Percentiles rank a stretch among this genome's conserved stretches.
phyloP scores from a whole-genome alignment of 2,329 filamentous ascomycete species.

The Nothophaeocryptopus gaeumannii region DNA sequence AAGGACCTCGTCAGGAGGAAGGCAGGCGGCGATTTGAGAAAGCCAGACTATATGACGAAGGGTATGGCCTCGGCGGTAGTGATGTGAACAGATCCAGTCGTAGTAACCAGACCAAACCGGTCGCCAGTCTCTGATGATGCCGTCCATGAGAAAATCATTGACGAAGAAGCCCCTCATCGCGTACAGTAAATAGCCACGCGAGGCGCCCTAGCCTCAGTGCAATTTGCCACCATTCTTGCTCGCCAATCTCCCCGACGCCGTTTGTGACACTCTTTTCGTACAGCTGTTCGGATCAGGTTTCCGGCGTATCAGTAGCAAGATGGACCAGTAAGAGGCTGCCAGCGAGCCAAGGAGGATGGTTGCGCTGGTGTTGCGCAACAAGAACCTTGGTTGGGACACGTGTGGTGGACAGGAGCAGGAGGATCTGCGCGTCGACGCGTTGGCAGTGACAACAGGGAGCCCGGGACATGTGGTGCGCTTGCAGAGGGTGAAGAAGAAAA shows the following conservation, averaged over 20 bases:
- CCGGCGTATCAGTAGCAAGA: background rate
- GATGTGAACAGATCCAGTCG: no score
- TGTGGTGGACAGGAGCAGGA: no score
- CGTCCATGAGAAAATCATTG: no score
- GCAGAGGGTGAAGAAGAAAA: no score
- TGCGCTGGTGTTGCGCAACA: background rate
- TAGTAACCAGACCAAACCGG: no score
- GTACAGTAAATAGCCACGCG: no score
- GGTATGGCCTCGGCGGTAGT: background rate
- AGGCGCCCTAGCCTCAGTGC: background rate
- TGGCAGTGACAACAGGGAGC: no score
- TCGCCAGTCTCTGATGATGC: no score
- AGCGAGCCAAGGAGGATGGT: background rate
- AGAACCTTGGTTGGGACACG: no score
- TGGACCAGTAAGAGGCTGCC: background rate
- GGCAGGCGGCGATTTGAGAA: background rate
- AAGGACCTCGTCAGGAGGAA: slow-evolving; percentile 6
- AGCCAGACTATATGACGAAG: slow-evolving; percentile 2
- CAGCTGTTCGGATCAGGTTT: background rate
- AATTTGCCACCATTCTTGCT: slow-evolving; percentile 4
- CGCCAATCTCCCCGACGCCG: background rate
- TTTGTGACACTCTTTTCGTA: background rate
- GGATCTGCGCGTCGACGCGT: no score
- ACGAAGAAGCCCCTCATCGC: no score
- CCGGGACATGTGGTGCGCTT: no score